Conservation (phyloP, 208 protist genomes). For the Leishmania tarentolae region DNA sequence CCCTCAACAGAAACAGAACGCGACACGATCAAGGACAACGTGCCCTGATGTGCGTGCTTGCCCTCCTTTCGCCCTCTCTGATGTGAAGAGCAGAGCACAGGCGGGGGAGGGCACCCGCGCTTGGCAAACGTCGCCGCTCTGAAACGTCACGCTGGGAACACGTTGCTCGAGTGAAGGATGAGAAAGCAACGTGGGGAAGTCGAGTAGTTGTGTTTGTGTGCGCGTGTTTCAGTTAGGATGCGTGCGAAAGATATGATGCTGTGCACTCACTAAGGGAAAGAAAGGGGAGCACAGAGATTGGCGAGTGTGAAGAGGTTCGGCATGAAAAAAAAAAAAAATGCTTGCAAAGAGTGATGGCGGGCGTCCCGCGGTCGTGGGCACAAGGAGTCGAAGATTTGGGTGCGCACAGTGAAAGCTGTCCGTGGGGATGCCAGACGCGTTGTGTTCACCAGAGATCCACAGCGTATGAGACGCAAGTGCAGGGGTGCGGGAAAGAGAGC, state of each 20-base stretch:
- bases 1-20: background rate
- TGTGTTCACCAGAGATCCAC: background rate
- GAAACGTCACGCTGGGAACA: background rate
- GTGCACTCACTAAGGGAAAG: background rate
- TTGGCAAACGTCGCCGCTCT: background rate
- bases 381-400: background rate
- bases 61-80: background rate
- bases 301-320: background rate
- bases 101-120: background rate
- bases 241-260: background rate
- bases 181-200: too few relatives aligned
- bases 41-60: background rate
- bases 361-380: background rate
- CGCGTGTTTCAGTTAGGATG: background rate
- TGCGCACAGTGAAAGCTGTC: background rate
- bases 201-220: too few relatives aligned
- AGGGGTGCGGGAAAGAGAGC: background rate
- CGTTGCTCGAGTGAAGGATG: background rate
- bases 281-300: background rate
- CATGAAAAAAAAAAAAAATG: background rate
- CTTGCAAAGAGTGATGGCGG: background rate
- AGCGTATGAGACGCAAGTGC: background rate
- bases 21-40: background rate
- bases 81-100: constrained; percentile 1
- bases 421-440: background rate